Evolutionary conservation across 2,329 filamentous ascomycete genomes (phyloP).

Genomic region (Cytospora schulzeri): DNA sequence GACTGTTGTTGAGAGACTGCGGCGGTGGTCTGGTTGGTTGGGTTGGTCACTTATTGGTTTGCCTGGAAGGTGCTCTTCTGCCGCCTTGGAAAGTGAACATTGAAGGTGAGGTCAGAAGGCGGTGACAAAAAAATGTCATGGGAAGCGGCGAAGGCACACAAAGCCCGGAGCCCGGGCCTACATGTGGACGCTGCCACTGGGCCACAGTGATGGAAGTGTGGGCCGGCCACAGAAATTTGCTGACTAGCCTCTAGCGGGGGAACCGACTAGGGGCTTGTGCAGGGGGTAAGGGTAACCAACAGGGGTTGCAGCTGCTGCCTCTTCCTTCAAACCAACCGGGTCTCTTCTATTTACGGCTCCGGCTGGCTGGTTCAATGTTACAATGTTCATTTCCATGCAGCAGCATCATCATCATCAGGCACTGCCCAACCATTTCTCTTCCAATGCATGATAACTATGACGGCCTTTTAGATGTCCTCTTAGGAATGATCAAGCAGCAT

Average conservation of each 20-base stretch:
- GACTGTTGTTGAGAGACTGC: not conserved
- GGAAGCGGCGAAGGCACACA: not conserved
- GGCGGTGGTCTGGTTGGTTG: not conserved
- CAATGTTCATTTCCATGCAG: not conserved
- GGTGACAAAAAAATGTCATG: constrained; percentile 1
- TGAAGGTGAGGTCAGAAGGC: not conserved
- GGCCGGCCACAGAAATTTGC: not conserved
- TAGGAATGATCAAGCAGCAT: not conserved
- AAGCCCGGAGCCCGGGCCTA: not conserved
- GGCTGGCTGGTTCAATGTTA: not conserved
- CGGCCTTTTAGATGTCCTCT: not conserved
- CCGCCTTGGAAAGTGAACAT: not conserved
- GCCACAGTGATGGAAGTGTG: not conserved
- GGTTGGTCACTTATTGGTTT: not conserved
- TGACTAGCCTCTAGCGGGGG: not conserved
- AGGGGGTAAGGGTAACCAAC: not conserved
- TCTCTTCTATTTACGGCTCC: not conserved
- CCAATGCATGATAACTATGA: not conserved
- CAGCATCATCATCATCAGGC: not conserved
- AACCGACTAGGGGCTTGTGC: not conserved
- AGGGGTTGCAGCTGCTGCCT: not conserved
- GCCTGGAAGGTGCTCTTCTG: not conserved
- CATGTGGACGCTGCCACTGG: not conserved
- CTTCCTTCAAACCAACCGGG: not conserved
- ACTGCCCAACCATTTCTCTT: not conserved